A percentile compares a stretch with the other conserved stretches of the same genome.
phyloP scores from a whole-genome alignment of 2,329 filamentous ascomycete species.

The Dactylellina parvicollis region DNA sequence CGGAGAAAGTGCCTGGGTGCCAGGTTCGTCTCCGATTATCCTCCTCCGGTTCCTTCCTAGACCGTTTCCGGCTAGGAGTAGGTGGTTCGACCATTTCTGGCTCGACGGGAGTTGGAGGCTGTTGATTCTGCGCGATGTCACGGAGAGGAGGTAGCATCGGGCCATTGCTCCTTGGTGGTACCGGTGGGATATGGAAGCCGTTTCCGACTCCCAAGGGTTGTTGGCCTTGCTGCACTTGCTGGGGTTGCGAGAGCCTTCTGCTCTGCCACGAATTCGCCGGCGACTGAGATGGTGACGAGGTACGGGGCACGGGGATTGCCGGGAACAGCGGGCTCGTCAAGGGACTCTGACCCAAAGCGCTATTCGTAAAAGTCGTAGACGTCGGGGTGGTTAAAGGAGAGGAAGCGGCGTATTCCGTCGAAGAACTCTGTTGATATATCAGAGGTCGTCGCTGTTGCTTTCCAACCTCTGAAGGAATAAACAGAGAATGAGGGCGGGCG shows the following conservation, averaged over 20 bases:
- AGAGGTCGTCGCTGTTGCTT: slow-evolving; percentile 41
- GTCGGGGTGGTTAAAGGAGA: slow-evolving; percentile 49
- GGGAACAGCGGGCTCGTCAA: slow-evolving; percentile 51
- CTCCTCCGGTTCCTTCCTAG: slow-evolving; percentile 52
- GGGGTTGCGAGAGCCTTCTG: slow-evolving; percentile 46
- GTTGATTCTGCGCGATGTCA: slow-evolving; percentile 41
- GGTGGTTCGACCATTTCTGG: slow-evolving; percentile 52
- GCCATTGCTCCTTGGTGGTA: slow-evolving; percentile 39
- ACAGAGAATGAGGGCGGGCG: slow-evolving; percentile 45
- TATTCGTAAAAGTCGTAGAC: slow-evolving; percentile 52
- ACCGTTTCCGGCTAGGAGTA: slow-evolving; percentile 53
- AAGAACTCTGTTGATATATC: slow-evolving; percentile 34
- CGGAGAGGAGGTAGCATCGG: slow-evolving; percentile 49
- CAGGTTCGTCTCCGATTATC: slow-evolving; percentile 58
- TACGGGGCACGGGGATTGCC: slow-evolving; percentile 42
- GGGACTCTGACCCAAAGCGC: slow-evolving; percentile 51
- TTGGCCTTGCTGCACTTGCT: slow-evolving; percentile 25
- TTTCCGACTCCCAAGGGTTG: slow-evolving; percentile 32
- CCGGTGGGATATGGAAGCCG: slow-evolving; percentile 46
- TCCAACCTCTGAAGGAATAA: slow-evolving; percentile 40
- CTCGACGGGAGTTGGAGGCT: slow-evolving; percentile 50
- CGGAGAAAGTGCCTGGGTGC: slow-evolving; percentile 56
- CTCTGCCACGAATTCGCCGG: slow-evolving; percentile 44
- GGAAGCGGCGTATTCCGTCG: slow-evolving; percentile 48
- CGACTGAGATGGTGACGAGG: slow-evolving; percentile 47